Evolutionary conservation across 495 filamentous ascomycete species (phyloP).

Genomic region (Xylaria nigripes): DNA sequence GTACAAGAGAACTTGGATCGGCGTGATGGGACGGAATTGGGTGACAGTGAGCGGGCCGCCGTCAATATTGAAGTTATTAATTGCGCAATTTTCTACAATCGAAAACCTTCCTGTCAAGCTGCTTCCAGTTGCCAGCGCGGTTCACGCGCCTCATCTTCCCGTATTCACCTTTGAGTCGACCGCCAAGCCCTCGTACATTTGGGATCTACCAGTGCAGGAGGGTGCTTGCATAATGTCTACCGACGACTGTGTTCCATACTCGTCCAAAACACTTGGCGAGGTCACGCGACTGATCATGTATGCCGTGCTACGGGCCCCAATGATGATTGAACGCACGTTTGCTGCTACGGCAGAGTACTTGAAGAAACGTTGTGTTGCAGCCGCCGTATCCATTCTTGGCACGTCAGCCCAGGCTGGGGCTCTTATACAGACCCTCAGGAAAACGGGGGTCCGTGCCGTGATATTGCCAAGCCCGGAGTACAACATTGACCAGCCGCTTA

Average conservation of each 20-base stretch:
- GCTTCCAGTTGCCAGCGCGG: constrained; percentile 10
- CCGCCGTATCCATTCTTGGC: constrained; percentile 4
- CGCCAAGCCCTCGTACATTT: constrained; percentile 5
- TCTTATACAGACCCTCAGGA: neutral
- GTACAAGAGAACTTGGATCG: constrained; percentile 8
- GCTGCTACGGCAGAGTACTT: constrained; percentile 3
- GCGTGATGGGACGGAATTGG: constrained; percentile 8
- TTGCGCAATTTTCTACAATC: neutral
- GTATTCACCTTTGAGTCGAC: constrained; percentile 6
- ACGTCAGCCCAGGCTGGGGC: constrained; percentile 1
- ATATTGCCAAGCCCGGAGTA: neutral
- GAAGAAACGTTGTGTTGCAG: neutral
- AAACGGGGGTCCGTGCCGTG: neutral
- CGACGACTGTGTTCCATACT: constrained; percentile 5
- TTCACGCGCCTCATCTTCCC: constrained; percentile 10
- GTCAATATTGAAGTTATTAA: constrained; percentile 4
- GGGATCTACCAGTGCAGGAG: constrained; percentile 8
- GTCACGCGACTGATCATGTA: constrained; percentile 7
- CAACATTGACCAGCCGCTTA: neutral
- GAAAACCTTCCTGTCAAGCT: neutral
- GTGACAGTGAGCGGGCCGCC: constrained; percentile 12
- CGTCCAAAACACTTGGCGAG: constrained; percentile 3
- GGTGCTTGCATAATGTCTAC: constrained; percentile 13
- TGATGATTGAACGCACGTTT: constrained; percentile 4
- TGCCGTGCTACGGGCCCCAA: neutral